These are phyloP conservation scores for Backusella tarrabulga DNA, from an alignment of 192 early-diverging fungal genomes.

Conservation along the genomic window DNA sequence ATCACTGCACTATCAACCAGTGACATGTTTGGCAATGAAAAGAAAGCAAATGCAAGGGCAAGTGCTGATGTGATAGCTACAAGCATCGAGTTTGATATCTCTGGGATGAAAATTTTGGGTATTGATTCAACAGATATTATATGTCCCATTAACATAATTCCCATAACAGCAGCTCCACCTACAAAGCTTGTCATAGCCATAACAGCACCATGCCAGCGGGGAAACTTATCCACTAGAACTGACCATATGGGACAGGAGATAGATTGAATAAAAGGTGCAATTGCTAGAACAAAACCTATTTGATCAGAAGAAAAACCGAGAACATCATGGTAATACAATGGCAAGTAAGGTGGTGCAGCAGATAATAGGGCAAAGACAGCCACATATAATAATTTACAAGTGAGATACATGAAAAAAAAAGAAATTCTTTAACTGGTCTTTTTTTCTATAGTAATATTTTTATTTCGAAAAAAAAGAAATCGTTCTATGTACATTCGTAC, in stretches of 20 bases:
- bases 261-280: slow-evolving; percentile 38
- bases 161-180: slow-evolving; percentile 22
- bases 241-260: slow-evolving; percentile 42
- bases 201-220: slow-evolving; percentile 23
- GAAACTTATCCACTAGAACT: slow-evolving; percentile 25
- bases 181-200: slow-evolving; percentile 23
- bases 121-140: background rate
- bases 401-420: slow-evolving; percentile 12
- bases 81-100: slow-evolving; percentile 5
- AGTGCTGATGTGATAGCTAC: background rate
- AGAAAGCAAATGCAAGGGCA: slow-evolving; percentile 34
- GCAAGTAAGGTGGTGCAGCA: slow-evolving; percentile 26
- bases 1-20: slow-evolving; percentile 41
- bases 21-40: slow-evolving; percentile 28
- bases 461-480: background rate
- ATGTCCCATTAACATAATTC: slow-evolving; percentile 17
- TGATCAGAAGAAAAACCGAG: slow-evolving; percentile 30
- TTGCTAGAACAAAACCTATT: slow-evolving; percentile 35
- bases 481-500: background rate
- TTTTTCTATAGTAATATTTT: background rate
- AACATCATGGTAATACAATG: slow-evolving; percentile 30
- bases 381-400: slow-evolving; percentile 29
- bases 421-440: background rate
- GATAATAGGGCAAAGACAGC: slow-evolving; percentile 22
- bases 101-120: background rate